Evolutionary conservation across 2,329 filamentous ascomycete species (phyloP).

Genomic region (Alternaria solani): DNA sequence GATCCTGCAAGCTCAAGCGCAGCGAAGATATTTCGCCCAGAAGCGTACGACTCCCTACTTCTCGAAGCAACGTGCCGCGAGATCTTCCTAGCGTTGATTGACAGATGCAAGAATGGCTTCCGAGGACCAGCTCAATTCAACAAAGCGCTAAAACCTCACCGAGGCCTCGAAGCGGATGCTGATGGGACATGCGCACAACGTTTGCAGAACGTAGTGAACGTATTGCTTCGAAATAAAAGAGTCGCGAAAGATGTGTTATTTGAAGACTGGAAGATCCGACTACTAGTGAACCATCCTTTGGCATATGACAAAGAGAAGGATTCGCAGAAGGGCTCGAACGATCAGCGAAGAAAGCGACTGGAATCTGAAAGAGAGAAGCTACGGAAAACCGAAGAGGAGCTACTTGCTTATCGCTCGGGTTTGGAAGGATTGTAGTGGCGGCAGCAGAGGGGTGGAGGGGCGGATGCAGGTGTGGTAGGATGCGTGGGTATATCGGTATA

Average conservation of each 20-base stretch:
- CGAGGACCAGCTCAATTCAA: slow-evolving; percentile 6
- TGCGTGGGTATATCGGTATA: not conserved
- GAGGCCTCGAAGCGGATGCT: not conserved
- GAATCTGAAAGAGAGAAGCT: slow-evolving; percentile 4
- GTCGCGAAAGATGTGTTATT: slow-evolving; percentile 4
- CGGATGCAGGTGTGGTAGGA: not conserved
- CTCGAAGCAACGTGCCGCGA: slow-evolving; percentile 5
- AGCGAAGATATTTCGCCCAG: not conserved
- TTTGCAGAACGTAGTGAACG: slow-evolving; percentile 1
- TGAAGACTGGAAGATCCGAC: slow-evolving; percentile 5
- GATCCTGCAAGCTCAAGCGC: slow-evolving; percentile 1
- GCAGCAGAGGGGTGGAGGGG: not conserved
- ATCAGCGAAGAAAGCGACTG: slow-evolving; percentile 7
- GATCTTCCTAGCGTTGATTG: slow-evolving; percentile 4
- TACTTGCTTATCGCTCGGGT: slow-evolving; percentile 5
- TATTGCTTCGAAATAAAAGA: slow-evolving; percentile 1
- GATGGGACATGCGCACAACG: not conserved
- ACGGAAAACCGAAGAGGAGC: not conserved
- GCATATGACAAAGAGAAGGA: slow-evolving; percentile 10
- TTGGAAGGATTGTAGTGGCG: not conserved
- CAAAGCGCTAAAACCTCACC: slow-evolving; percentile 10
- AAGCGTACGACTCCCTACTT: slow-evolving; percentile 4
- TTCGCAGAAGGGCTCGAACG: slow-evolving; percentile 3
- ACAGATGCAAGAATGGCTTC: slow-evolving; percentile 8
- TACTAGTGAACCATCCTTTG: slow-evolving; percentile 4